phyloP scores from a whole-genome alignment of 805 yeast genomes.

The Candida methanosorbosa region DNA sequence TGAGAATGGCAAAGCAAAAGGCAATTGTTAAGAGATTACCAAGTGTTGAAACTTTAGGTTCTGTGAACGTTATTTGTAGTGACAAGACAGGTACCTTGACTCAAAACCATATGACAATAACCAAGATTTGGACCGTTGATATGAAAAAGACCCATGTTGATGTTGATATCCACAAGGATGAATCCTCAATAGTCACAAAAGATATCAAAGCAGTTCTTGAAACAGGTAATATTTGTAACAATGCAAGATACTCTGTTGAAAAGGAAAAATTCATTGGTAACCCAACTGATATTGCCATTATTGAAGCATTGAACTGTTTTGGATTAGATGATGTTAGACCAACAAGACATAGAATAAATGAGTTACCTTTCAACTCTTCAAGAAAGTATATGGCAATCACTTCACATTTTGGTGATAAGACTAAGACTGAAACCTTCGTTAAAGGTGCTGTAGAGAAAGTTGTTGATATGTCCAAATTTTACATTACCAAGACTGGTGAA shows the following conservation, averaged over 20 bases:
- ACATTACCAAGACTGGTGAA: conserved; percentile 51
- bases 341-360: conserved; percentile 51
- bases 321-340: conserved; percentile 65
- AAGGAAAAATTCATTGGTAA: conserved; percentile 74
- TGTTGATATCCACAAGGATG: conserved; percentile 37
- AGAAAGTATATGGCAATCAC: conserved; percentile 90
- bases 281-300: conserved; percentile 89
- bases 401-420: conserved; percentile 48
- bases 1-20: conserved; percentile 90
- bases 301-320: conserved; percentile 65
- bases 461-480: conserved; percentile 50
- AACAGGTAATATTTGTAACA: conserved; percentile 68
- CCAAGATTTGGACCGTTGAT: conserved; percentile 73
- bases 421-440: conserved; percentile 52
- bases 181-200: conserved; percentile 37
- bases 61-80: conserved; percentile 87
- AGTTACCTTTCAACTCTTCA: conserved; percentile 75
- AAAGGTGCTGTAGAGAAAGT: conserved; percentile 90
- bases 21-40: conserved; percentile 94
- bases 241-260: conserved; percentile 60
- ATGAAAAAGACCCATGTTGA: conserved; percentile 28
- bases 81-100: conserved; percentile 91
- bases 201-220: conserved; percentile 52
- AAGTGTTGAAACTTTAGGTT: conserved; percentile 90
- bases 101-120: conserved; percentile 85